Percentiles rank a stretch among this genome's conserved stretches.
Conservation (phyloP, 1,284 basidiomycete genomes). For the Hemileia vastatrix region DNA sequence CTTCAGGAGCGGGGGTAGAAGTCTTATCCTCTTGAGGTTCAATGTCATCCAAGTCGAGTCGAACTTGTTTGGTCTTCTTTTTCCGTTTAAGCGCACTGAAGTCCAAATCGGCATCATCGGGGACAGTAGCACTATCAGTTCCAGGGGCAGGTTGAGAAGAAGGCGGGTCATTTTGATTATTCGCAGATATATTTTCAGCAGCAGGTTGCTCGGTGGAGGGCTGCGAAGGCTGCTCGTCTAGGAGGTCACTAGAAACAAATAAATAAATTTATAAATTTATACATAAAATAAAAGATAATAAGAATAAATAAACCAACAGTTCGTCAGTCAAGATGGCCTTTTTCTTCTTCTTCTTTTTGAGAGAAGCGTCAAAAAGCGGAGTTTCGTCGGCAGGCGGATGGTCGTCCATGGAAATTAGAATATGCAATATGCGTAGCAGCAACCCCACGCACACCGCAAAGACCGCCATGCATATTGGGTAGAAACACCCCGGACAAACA, state of each 20-base stretch:
- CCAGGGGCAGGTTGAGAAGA: no score
- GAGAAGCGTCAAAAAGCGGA: conserved; percentile 67
- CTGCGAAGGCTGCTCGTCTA: conserved; percentile 13
- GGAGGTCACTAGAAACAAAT: conserved; percentile 18
- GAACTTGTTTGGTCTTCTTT: conserved; percentile 27
- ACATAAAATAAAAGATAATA: neutral
- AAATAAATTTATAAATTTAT: neutral
- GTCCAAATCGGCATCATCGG: conserved; percentile 47
- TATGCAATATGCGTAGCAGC: neutral
- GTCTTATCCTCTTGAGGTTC: conserved; percentile 1
- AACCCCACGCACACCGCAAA: neutral
- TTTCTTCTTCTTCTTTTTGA: conserved; percentile 71
- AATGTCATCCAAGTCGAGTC: conserved; percentile 15
- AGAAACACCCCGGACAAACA: neutral
- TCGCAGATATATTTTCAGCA: neutral
- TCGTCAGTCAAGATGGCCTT: conserved; percentile 71
- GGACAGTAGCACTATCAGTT: neutral
- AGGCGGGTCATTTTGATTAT: neutral
- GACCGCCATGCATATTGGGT: no score
- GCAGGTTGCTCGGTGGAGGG: conserved; percentile 11
- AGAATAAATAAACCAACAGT: conserved; percentile 58
- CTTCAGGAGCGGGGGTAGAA: conserved; percentile 7
- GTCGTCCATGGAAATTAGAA: conserved; percentile 10
- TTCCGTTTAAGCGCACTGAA: conserved; percentile 78
- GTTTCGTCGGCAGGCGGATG: conserved; percentile 49